Base-by-base conservation (phyloP, 495 filamentous ascomycete genomes). In the Daldinia vernicosa region DNA sequence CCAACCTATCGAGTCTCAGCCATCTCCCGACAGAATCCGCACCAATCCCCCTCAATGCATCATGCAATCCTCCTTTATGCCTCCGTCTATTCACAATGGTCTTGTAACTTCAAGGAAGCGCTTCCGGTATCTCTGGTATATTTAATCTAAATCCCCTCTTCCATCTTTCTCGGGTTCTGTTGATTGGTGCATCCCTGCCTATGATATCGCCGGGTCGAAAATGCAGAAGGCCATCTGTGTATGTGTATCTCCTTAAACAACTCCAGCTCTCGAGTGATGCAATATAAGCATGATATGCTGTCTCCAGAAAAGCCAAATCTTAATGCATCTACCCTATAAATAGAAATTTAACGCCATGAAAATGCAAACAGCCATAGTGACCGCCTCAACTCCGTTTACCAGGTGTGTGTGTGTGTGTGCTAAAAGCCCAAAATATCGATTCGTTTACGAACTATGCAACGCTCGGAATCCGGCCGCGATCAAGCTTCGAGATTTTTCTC, bases 391-490 rank as follows among this genome's bases (percentile, higher is more conserved):
- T 66, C 66, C 66, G 50, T 56, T 53, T 32, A 39, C 52, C 15
- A 11, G 45, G 35, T 15, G 27, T n/a, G n/a, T n/a, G n/a, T n/a
- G n/a, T n/a, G n/a, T n/a, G n/a, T n/a, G n/a, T 17, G 56, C n/a
- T 57, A 22, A n/a, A 19, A 56, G 4, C 39, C 17, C 40, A 27
- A 17, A 6, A 57, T 35, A 6, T 37, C 14, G 51, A 54, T 39
- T 26, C 22, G 6, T 51, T 81, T 71, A 84, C 14, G 82, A 84
- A 66, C 80, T 83, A 72, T 93, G 91, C 57, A 93, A 77, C 8
- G 90, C 88, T 68, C 88, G 89, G 76, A 92, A 94, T 26, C 91
- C 91, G 3, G 91, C 87, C 50, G 90, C 87, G 53, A 96, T 86
- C 73, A 97, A 77, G 78, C 93, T 95, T 67, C 90, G 81, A 39